These are phyloP conservation scores for Arthrobotrys megalospora DNA, from an alignment of 2,329 filamentous ascomycete species.

Conservation along the genomic window DNA sequence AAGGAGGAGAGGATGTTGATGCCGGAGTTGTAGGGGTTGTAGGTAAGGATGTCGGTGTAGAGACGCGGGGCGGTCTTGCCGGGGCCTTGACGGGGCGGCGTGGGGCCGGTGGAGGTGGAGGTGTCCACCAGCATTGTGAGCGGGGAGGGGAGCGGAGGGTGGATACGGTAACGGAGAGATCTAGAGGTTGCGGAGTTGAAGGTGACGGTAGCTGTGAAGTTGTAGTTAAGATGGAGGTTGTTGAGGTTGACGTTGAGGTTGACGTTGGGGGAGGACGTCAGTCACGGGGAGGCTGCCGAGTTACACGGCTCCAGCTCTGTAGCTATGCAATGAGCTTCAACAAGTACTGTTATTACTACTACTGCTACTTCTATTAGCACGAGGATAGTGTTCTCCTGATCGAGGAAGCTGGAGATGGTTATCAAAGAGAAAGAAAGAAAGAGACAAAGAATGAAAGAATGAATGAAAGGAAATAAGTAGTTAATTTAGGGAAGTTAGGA, in stretches of 20 bases:
- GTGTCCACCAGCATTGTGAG: conserved; percentile 23
- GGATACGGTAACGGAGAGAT: neutral
- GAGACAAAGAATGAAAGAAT: neutral
- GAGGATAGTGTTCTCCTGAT: too few species aligned
- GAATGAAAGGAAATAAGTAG: neutral
- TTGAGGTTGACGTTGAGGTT: too few species aligned
- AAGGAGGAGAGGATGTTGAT: conserved; percentile 74
- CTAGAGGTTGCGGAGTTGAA: too few species aligned
- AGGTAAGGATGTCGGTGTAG: conserved; percentile 69
- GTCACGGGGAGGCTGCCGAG: too few species aligned
- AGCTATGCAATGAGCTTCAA: too few species aligned
- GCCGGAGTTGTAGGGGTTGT: conserved; percentile 71
- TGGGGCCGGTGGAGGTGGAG: conserved; percentile 9
- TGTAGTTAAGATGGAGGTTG: too few species aligned
- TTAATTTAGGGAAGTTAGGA: neutral
- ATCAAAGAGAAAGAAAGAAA: neutral
- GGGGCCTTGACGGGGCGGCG: conserved; percentile 65
- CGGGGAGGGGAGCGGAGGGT: neutral
- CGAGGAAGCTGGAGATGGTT: too few species aligned
- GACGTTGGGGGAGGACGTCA: too few species aligned
- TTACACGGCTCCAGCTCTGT: too few species aligned
- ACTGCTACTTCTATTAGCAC: too few species aligned
- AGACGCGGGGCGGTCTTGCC: conserved; percentile 70
- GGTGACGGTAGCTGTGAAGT: too few species aligned
- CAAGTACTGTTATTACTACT: too few species aligned